These are phyloP conservation scores for Aspergillus ellipticus DNA, from an alignment of 495 filamentous ascomycete species.

Conservation along the genomic window DNA sequence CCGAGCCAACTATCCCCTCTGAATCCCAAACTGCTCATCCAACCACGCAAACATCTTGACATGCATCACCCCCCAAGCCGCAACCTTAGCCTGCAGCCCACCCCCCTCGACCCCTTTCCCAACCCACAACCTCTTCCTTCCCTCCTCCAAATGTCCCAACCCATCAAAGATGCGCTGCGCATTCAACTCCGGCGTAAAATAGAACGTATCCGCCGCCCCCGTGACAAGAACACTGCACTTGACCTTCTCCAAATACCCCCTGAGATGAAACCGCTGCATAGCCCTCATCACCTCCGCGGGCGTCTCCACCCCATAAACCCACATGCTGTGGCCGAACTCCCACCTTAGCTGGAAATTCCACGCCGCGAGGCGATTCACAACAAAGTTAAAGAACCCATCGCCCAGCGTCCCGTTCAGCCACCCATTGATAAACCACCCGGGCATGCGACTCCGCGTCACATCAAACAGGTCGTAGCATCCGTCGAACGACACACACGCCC, in stretches of 20 bases:
- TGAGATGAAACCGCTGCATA: slow-evolving; percentile 3
- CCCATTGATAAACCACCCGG: slow-evolving; percentile 27
- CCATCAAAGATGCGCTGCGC: slow-evolving; percentile 4
- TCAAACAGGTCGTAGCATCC: slow-evolving; percentile 36
- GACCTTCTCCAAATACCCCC: slow-evolving; percentile 6
- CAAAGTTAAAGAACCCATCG: slow-evolving; percentile 22
- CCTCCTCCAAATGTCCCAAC: background rate
- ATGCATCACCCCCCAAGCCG: background rate
- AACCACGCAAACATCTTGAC: background rate
- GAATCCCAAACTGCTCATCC: background rate
- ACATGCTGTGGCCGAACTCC: slow-evolving; percentile 26
- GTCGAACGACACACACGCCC: slow-evolving; percentile 43
- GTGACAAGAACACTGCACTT: slow-evolving; percentile 14
- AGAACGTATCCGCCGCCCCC: slow-evolving; percentile 10
- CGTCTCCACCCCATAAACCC: slow-evolving; percentile 1
- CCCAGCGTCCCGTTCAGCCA: slow-evolving; percentile 10
- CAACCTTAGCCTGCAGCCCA: slow-evolving; percentile 22
- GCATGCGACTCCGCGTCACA: slow-evolving; percentile 25
- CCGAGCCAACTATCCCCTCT: too few species aligned
- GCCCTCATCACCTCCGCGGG: slow-evolving; percentile 5
- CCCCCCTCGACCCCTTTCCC: slow-evolving; percentile 7
- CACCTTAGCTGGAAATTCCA: slow-evolving; percentile 30
- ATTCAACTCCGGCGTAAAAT: slow-evolving; percentile 1
- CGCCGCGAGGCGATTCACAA: slow-evolving; percentile 3
- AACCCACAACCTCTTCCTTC: slow-evolving; percentile 10